phyloP scores from a whole-genome alignment of 495 filamentous ascomycete genomes.

The Lepraria neglecta region DNA sequence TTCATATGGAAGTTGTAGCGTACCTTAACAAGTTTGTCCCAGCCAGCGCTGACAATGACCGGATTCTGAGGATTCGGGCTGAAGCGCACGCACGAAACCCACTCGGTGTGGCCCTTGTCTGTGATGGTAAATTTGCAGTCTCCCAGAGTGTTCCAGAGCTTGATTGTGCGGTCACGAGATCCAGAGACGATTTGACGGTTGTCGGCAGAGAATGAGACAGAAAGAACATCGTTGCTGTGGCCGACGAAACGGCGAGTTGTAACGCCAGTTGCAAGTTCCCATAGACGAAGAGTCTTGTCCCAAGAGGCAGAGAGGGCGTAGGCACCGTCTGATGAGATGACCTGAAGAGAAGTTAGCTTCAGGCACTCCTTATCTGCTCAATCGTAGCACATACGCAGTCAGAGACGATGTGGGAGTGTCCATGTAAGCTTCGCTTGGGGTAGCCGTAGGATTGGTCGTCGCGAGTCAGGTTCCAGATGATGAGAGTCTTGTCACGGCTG shows the following conservation, averaged over 20 bases:
- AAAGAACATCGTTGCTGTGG: constrained; percentile 99
- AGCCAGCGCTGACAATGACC: constrained; percentile 96
- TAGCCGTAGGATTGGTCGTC: constrained; percentile 96
- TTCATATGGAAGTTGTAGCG: constrained; percentile 31
- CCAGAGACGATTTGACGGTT: constrained; percentile 99
- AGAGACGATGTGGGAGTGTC: constrained; percentile 99
- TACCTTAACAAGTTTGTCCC: constrained; percentile 99
- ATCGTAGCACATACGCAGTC: constrained; percentile 77
- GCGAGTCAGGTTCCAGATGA: constrained; percentile 99
- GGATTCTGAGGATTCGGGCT: constrained; percentile 99
- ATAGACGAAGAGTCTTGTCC: constrained; percentile 99
- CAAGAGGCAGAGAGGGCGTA: constrained; percentile 98
- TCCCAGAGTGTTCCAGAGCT: constrained; percentile 99
- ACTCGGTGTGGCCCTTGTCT: constrained; percentile 99
- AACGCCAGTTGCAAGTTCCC: constrained; percentile 93
- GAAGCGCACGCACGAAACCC: constrained; percentile 99
- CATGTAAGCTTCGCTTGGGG: constrained; percentile 96
- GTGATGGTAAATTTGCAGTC: constrained; percentile 99
- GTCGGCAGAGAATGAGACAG: constrained; percentile 99
- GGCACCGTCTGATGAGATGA: constrained; percentile 99
- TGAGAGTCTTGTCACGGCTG: constrained; percentile 95
- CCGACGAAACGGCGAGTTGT: constrained; percentile 98
- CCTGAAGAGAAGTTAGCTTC: constrained; percentile 51
- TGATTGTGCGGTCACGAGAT: constrained; percentile 96
- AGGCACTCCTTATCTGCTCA: constrained; percentile 7